phyloP scores from a whole-genome alignment of 208 protist species.

The Leishmania tropica region DNA sequence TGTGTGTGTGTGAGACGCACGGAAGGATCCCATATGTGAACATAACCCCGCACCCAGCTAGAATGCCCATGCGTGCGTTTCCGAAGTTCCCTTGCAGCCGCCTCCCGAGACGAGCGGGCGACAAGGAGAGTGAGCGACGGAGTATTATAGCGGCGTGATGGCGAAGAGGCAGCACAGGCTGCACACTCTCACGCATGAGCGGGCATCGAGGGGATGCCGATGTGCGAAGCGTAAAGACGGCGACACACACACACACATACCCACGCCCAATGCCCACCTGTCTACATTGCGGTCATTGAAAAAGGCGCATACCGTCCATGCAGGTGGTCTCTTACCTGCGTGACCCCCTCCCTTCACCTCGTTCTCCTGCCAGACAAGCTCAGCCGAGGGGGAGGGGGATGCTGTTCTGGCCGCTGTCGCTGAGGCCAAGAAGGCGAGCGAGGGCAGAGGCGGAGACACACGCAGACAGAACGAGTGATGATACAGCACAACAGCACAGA shows the following conservation, averaged over 20 bases:
- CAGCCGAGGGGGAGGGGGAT: background rate
- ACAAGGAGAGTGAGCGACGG: background rate
- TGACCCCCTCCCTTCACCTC: background rate
- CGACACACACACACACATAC: background rate
- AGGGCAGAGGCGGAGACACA: background rate
- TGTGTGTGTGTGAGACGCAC: background rate
- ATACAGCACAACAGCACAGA: background rate
- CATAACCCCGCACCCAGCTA: background rate
- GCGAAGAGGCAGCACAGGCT: background rate
- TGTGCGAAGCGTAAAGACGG: background rate
- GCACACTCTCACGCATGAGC: background rate
- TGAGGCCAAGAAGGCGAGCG: background rate
- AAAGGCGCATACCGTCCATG: background rate
- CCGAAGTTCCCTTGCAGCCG: background rate
- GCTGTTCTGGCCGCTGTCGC: background rate
- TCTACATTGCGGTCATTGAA: background rate
- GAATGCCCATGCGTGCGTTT: background rate
- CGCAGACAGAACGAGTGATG: background rate
- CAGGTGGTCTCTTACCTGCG: background rate
- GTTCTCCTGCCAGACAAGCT: background rate
- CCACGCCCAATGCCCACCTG: background rate
- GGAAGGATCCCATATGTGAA: background rate
- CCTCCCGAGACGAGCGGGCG: background rate
- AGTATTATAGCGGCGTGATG: background rate
- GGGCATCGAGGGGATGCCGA: background rate